A percentile compares a stretch with the other conserved stretches of the same genome.
phyloP scores from a whole-genome alignment of 345 rosid species.

The Geranium rotundifolium region DNA sequence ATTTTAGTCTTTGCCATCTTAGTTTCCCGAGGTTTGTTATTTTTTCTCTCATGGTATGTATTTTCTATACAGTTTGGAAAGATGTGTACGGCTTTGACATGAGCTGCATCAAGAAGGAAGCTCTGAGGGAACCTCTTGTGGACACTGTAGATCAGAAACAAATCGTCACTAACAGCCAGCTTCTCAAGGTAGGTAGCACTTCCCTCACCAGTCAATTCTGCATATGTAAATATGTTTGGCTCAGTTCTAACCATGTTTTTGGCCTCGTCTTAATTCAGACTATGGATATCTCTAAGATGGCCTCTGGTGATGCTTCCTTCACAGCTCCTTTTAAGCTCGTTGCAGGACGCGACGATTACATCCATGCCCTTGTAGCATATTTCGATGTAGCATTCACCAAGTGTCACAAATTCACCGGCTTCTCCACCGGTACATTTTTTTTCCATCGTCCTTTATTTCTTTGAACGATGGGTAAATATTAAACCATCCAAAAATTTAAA shows the following conservation, averaged over 20 bases:
- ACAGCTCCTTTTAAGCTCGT: conserved; percentile 87
- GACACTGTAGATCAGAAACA: conserved; percentile 93
- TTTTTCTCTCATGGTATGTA: background rate
- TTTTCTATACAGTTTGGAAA: conserved; percentile 62
- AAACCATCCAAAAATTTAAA: no score
- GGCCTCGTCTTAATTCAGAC: conserved; percentile 37
- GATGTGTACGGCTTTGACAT: conserved; percentile 88
- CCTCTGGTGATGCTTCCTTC: conserved; percentile 90
- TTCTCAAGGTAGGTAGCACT: conserved; percentile 50
- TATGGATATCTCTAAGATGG: conserved; percentile 96
- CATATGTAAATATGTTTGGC: background rate
- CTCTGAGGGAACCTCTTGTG: conserved; percentile 93
- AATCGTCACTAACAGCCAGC: conserved; percentile 68
- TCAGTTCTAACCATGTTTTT: conserved; percentile 1
- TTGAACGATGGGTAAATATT: no score
- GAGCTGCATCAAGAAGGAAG: conserved; percentile 97
- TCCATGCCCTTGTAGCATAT: conserved; percentile 97
- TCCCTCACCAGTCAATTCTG: no score
- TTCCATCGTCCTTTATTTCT: background rate
- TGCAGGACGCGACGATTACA: conserved; percentile 91
- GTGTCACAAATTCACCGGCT: conserved; percentile 87
- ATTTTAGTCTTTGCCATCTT: no score
- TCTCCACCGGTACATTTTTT: conserved; percentile 72
- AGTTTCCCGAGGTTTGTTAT: no score
- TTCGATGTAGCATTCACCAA: conserved; percentile 93